These are phyloP conservation scores for Suillus decipiens DNA, from an alignment of 768 basidiomycete species.

Conservation along the genomic window DNA sequence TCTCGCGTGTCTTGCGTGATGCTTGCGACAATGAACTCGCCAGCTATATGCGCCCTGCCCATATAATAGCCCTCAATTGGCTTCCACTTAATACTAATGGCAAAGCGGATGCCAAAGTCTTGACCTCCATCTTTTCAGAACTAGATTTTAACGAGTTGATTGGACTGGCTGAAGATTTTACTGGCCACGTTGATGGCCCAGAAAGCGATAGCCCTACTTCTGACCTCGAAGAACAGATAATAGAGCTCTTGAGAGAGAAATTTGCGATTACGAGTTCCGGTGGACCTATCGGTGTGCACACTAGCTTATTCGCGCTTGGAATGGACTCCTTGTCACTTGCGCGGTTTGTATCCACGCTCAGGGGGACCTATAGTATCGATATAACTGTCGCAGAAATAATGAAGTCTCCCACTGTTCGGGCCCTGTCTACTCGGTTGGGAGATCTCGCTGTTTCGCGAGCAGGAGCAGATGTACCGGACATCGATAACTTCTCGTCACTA, in stretches of 20 bases:
- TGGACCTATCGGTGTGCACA: conserved; percentile 17
- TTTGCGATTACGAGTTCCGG: neutral
- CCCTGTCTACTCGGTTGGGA: conserved; percentile 22
- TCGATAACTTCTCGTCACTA: conserved; percentile 20
- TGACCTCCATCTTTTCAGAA: conserved; percentile 27
- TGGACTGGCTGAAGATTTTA: conserved; percentile 7
- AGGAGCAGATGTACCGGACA: neutral
- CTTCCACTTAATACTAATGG: conserved; percentile 46
- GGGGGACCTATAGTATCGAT: conserved; percentile 17
- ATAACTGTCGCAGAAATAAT: conserved; percentile 34
- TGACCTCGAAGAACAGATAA: conserved; percentile 28
- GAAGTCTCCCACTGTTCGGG: conserved; percentile 25
- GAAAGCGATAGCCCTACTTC: conserved; percentile 3
- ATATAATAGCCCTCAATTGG: conserved; percentile 49
- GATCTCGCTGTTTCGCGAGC: conserved; percentile 3
- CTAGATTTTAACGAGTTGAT: conserved; percentile 25
- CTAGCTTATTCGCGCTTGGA: conserved; percentile 35
- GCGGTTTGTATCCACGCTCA: conserved; percentile 25
- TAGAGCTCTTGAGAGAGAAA: conserved; percentile 7
- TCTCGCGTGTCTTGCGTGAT: conserved; percentile 30
- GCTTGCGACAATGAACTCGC: conserved; percentile 45
- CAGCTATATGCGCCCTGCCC: conserved; percentile 53
- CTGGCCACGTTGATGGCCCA: neutral
- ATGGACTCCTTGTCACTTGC: conserved; percentile 34
- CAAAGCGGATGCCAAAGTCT: conserved; percentile 33